Base-by-base conservation (phyloP, 768 basidiomycete species). In the Leucocoprinus leucothites region DNA sequence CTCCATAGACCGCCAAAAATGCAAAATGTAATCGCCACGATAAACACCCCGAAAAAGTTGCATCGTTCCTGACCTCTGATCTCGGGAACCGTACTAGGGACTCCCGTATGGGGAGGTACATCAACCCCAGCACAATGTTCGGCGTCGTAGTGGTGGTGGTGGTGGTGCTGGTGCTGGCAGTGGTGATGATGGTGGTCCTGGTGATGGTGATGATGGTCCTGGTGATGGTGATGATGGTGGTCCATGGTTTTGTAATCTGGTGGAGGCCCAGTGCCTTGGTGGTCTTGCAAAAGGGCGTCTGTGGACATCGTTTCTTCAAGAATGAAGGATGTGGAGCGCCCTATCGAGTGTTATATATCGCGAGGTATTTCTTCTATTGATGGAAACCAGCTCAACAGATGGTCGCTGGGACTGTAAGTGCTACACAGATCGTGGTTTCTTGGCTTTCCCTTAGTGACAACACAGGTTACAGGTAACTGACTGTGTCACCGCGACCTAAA, bases 321-420 rank as follows among this genome's bases (percentile, higher is more conserved):
- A 28, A 43, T 18, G 25, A 11, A 21, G 11, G 18, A 40, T 19
- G 36, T 34, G 3, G n/a, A 7, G 16, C 2, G 19, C 16, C 16
- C 11, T 38, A 38, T 3, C 14, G 6, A 11, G 31, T 31, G 43
- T 11, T 22, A 22, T 22, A 3, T 24, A 24, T n/a, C 13, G n/a
- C 16, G 8, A 25, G 25, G 18, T 14, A 14, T 5, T 53, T 35
- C 44, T 44, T 53, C 18, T n/a, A n/a, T n/a, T n/a, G 51, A 36
- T 36, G 34, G n/a, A 24, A 21, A 46, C 46, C 52, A 53, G 24
- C 25, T 21, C 19, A 22, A 46, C 52, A 53, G 43, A 53, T 36
- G 51, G 41, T 31, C 19, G 16, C 1, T 31, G n/a, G 14, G 38
- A 45, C 28, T 16, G 41, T 8, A 28, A 9, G 14, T 6, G n/a